Percentiles rank a stretch among this genome's conserved stretches.
Conservation (phyloP, 768 basidiomycete species). For the Tubosaeta sp. region DNA sequence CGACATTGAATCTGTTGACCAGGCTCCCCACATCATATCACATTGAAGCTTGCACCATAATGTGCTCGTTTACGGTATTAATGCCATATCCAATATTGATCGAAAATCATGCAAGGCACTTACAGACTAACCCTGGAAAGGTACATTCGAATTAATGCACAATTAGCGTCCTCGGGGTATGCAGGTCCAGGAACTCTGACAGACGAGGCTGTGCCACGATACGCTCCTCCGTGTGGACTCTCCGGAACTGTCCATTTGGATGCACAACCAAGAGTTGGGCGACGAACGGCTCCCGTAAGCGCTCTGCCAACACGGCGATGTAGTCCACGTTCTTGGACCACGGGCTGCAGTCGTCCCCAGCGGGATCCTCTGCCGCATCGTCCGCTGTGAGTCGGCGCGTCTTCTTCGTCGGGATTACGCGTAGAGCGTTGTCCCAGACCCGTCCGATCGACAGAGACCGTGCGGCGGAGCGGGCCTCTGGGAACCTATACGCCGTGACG, state of each 20-base stretch:
- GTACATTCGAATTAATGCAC: slow-evolving; percentile 10
- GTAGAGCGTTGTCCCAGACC: slow-evolving; percentile 23
- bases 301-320: slow-evolving; percentile 4
- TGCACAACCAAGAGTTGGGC: slow-evolving; percentile 20
- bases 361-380: background rate
- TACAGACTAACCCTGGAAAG: background rate
- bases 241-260: slow-evolving; percentile 18
- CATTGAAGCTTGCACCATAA: no score
- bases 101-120: background rate
- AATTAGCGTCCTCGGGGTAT: slow-evolving; percentile 19
- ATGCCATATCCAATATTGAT: background rate
- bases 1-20: no score
- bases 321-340: slow-evolving; percentile 17
- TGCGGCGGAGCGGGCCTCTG: background rate
- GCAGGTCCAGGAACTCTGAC: slow-evolving; percentile 13
- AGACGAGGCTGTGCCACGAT: slow-evolving; percentile 16
- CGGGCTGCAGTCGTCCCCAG: slow-evolving; percentile 3
- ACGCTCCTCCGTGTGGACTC: slow-evolving; percentile 21
- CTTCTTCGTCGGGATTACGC: slow-evolving; percentile 1
- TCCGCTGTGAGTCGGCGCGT: background rate
- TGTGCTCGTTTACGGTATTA: no score
- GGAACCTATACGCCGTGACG: slow-evolving; percentile 11
- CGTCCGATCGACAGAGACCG: slow-evolving; percentile 17
- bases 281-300: slow-evolving; percentile 19
- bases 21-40: no score